phyloP scores from a whole-genome alignment of 2,329 filamentous ascomycete species.

The Trematosphaeria pertusa region DNA sequence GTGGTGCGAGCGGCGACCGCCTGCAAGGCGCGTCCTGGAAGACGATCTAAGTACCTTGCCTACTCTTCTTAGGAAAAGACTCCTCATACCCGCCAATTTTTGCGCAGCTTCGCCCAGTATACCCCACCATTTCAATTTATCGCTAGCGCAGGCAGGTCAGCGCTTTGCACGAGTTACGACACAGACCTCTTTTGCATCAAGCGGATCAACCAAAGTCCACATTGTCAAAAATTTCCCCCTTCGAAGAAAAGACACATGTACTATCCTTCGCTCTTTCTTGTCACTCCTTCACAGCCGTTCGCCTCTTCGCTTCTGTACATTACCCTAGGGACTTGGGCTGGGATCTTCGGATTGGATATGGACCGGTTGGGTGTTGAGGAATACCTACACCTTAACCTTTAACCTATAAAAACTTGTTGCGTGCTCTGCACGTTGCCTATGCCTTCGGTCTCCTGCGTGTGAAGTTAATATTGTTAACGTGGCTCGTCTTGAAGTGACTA shows the following conservation, averaged over 20 bases:
- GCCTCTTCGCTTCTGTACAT: constrained; percentile 34
- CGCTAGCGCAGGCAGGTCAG: constrained; percentile 49
- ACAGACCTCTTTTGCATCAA: constrained; percentile 30
- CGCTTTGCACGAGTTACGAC: constrained; percentile 49
- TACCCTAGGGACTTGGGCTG: constrained; percentile 24
- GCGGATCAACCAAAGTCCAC: constrained; percentile 30
- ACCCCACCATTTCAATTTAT: constrained; percentile 34
- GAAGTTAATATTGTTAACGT: no score
- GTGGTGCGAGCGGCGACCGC: constrained; percentile 19
- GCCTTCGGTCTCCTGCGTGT: no score
- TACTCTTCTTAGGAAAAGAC: constrained; percentile 23
- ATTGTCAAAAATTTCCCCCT: constrained; percentile 2
- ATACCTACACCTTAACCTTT: constrained; percentile 18
- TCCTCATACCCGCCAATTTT: constrained; percentile 11
- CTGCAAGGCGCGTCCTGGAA: constrained; percentile 35
- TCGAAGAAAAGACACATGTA: constrained; percentile 23
- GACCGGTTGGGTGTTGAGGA: constrained; percentile 11
- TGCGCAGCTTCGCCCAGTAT: constrained; percentile 35
- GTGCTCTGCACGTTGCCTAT: constrained; percentile 5
- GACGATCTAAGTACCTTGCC: constrained; percentile 25
- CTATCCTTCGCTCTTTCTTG: constrained; percentile 27
- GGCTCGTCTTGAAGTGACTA: no score
- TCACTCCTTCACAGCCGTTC: constrained; percentile 28
- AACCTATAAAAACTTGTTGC: constrained; percentile 14
- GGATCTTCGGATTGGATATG: constrained; percentile 2